phyloP scores from a whole-genome alignment of 352 stramenopile species.

The Phytophthora pisi region DNA sequence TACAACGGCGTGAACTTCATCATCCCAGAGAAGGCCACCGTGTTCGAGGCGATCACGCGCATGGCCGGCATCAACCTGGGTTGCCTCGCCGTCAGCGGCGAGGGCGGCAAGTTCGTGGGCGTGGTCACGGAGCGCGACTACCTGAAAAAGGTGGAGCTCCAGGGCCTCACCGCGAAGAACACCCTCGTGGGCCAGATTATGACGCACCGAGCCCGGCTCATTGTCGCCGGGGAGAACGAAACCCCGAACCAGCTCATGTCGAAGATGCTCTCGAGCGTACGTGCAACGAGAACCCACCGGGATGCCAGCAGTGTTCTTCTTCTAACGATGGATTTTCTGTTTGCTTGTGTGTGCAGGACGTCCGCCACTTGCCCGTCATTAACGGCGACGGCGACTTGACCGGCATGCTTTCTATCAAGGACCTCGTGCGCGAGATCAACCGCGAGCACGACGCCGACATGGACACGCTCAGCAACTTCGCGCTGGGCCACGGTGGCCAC shows the following conservation, averaged over 20 bases:
- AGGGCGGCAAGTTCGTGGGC: slow-evolving; percentile 88
- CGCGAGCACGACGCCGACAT: slow-evolving; percentile 80
- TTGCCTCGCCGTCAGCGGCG: slow-evolving; percentile 91
- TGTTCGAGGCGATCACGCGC: slow-evolving; percentile 95
- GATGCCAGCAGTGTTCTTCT: background rate
- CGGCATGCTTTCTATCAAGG: slow-evolving; percentile 96
- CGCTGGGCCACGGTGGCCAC: slow-evolving; percentile 76
- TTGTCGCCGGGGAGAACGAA: slow-evolving; percentile 88
- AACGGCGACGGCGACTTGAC: slow-evolving; percentile 90
- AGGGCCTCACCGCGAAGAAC: slow-evolving; percentile 86
- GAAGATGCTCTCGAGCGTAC: slow-evolving; percentile 94
- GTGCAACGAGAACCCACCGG: background rate
- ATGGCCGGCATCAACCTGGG: slow-evolving; percentile 95
- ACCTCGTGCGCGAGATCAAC: slow-evolving; percentile 90
- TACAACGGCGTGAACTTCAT: slow-evolving; percentile 96
- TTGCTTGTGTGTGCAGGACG: slow-evolving; percentile 57
- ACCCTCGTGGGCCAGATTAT: slow-evolving; percentile 94
- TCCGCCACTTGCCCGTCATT: slow-evolving; percentile 95
- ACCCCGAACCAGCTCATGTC: slow-evolving; percentile 92
- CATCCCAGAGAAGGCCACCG: slow-evolving; percentile 91
- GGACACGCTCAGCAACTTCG: slow-evolving; percentile 81
- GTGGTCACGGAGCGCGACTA: slow-evolving; percentile 96
- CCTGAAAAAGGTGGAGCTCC: slow-evolving; percentile 95
- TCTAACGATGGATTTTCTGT: background rate
- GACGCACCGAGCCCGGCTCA: slow-evolving; percentile 91